Percentiles rank a stretch among this genome's conserved stretches.
phyloP scores from a whole-genome alignment of 2,329 filamentous ascomycete genomes.

The Phialocephala subalpina region DNA sequence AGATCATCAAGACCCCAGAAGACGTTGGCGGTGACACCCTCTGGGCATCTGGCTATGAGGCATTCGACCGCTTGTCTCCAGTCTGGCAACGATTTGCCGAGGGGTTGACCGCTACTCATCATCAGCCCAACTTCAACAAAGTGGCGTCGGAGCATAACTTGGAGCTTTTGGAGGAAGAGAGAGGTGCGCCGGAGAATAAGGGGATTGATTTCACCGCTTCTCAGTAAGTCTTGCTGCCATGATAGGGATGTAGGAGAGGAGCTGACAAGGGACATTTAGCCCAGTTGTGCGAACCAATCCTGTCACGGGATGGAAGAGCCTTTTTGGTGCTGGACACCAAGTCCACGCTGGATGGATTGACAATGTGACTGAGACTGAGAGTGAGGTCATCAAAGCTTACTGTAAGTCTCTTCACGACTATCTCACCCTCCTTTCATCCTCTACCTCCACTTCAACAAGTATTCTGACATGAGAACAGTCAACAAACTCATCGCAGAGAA shows the following conservation, averaged over 20 bases:
- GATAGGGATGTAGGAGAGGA: neutral
- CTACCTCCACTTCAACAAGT: neutral
- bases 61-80: constrained; percentile 62
- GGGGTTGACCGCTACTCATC: constrained; percentile 30
- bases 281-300: constrained; percentile 66
- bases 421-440: neutral
- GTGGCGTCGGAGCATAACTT: constrained; percentile 36
- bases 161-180: constrained; percentile 51
- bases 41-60: constrained; percentile 59
- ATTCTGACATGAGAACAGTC: constrained; percentile 19
- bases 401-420: constrained; percentile 16
- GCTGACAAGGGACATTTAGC: neutral
- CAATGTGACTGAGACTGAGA: constrained; percentile 61
- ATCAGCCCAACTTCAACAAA: constrained; percentile 32
- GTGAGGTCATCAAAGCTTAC: constrained; percentile 46
- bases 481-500: constrained; percentile 60
- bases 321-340: constrained; percentile 51
- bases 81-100: constrained; percentile 33
- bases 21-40: constrained; percentile 53
- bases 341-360: constrained; percentile 54
- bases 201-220: constrained; percentile 46
- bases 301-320: constrained; percentile 61
- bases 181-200: constrained; percentile 52
- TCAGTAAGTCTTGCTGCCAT: constrained; percentile 41
- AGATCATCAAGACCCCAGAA: constrained; percentile 54